Evolutionary conservation across 257 asterid species (phyloP).

Genomic region (Jacaranda copaia): DNA sequence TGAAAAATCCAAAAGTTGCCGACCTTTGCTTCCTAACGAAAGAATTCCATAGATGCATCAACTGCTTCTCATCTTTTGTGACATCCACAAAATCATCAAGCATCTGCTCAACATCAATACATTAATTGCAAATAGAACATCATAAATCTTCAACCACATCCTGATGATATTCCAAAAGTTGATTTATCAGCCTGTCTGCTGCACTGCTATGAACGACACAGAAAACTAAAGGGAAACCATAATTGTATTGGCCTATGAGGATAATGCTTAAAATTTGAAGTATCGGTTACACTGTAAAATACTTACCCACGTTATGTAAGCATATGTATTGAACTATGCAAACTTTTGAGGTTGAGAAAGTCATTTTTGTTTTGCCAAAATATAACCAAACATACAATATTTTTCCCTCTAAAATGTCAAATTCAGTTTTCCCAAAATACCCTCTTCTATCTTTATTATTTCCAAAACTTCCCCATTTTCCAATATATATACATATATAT

Average conservation of each 20-base stretch:
- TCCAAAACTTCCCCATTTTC: no score
- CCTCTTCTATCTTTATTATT: no score
- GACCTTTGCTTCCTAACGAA: constrained; percentile 96
- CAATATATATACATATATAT: no score
- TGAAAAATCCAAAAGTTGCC: constrained; percentile 25
- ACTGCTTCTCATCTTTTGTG: constrained; percentile 85
- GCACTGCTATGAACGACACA: constrained; percentile 7
- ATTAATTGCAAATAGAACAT: constrained; percentile 21
- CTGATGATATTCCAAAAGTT: constrained; percentile 21
- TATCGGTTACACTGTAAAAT: neutral
- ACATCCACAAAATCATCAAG: constrained; percentile 99
- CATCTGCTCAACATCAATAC: constrained; percentile 68
- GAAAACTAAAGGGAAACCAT: constrained; percentile 8
- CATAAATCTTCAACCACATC: constrained; percentile 35
- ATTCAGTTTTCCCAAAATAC: no score
- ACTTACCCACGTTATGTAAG: neutral
- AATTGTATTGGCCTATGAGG: neutral
- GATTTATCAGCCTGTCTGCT: constrained; percentile 22
- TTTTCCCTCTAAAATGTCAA: no score
- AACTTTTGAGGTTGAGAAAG: neutral
- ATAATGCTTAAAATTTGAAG: neutral
- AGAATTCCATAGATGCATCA: constrained; percentile 99
- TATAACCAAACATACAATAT: no score
- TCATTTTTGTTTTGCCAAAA: no score
- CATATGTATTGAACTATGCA: neutral